Evolutionary conservation across 177 flowering plant genomes (phyloP).

Genomic region (Vitis hybrid): DNA sequence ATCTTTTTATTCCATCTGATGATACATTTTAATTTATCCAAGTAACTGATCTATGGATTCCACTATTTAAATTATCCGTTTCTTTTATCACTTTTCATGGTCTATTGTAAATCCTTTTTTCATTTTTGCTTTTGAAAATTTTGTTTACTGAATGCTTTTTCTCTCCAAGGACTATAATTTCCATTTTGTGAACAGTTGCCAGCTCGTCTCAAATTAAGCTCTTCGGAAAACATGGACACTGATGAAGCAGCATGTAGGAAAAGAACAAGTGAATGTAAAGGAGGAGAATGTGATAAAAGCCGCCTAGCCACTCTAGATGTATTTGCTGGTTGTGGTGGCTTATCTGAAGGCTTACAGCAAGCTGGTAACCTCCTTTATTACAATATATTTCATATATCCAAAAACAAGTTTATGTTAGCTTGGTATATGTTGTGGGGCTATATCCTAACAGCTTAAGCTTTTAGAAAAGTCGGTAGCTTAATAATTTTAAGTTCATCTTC

Average conservation of each 20-base stretch:
- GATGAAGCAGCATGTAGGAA: slow-evolving; percentile 49
- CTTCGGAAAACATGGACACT: slow-evolving; percentile 24
- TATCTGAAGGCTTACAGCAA: slow-evolving; percentile 80
- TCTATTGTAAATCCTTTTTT: too few relatives aligned
- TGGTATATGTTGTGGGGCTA: too few relatives aligned
- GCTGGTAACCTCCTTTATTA: slow-evolving; percentile 46
- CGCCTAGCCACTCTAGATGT: slow-evolving; percentile 82
- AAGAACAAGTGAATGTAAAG: slow-evolving; percentile 74
- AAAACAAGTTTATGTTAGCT: too few relatives aligned
- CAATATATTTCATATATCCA: too few relatives aligned
- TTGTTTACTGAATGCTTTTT: neutral
- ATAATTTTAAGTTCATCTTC: too few relatives aligned
- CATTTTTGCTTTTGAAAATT: neutral
- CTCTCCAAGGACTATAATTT: neutral
- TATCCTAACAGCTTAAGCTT: too few relatives aligned
- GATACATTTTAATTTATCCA: neutral
- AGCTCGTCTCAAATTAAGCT: slow-evolving; percentile 44
- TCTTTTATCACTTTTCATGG: too few relatives aligned
- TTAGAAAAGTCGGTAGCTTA: too few relatives aligned
- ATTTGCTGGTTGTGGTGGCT: slow-evolving; percentile 99
- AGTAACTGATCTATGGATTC: neutral
- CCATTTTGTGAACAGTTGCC: slow-evolving; percentile 58
- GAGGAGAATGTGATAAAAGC: slow-evolving; percentile 50
- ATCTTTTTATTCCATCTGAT: neutral
- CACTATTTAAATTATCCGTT: too few relatives aligned